Percentiles rank a stretch among this genome's conserved stretches.
Conservation (phyloP, 352 stramenopile genomes). For the Halophytophthora batemanensis region DNA sequence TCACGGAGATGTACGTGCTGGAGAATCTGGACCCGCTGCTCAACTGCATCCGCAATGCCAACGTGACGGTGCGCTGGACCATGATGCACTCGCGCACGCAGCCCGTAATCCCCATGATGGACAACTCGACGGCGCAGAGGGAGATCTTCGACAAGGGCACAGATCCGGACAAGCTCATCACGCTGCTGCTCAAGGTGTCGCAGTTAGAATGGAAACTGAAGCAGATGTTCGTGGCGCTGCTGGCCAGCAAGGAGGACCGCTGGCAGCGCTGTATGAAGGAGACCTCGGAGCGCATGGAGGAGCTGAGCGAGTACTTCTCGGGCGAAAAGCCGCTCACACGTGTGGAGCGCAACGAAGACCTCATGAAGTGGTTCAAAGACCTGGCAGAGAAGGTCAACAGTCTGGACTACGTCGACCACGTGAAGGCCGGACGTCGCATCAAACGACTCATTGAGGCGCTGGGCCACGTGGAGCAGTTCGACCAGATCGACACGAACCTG, state of each 20-base stretch:
- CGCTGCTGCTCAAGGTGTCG: slow-evolving; percentile 91
- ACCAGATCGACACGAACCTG: slow-evolving; percentile 94
- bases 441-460: slow-evolving; percentile 93
- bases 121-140: slow-evolving; percentile 74
- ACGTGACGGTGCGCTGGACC: slow-evolving; percentile 92
- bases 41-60: slow-evolving; percentile 90
- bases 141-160: slow-evolving; percentile 82
- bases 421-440: slow-evolving; percentile 93
- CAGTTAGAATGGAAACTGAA: slow-evolving; percentile 96
- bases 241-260: slow-evolving; percentile 89
- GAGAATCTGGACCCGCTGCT: slow-evolving; percentile 91
- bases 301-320: slow-evolving; percentile 93
- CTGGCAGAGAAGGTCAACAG: slow-evolving; percentile 89
- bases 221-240: slow-evolving; percentile 87
- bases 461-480: slow-evolving; percentile 94
- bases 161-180: slow-evolving; percentile 85
- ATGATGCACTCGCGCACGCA: slow-evolving; percentile 93
- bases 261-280: slow-evolving; percentile 90
- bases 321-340: slow-evolving; percentile 91
- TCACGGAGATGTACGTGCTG: slow-evolving; percentile 93
- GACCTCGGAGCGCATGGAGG: slow-evolving; percentile 89
- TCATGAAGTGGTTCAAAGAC: slow-evolving; percentile 92
- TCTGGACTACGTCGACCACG: slow-evolving; percentile 89
- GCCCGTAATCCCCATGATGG: slow-evolving; percentile 84
- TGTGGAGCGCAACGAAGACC: slow-evolving; percentile 92